Base-by-base conservation (phyloP, 75 land plant genomes). In the Gnetum montanum region DNA sequence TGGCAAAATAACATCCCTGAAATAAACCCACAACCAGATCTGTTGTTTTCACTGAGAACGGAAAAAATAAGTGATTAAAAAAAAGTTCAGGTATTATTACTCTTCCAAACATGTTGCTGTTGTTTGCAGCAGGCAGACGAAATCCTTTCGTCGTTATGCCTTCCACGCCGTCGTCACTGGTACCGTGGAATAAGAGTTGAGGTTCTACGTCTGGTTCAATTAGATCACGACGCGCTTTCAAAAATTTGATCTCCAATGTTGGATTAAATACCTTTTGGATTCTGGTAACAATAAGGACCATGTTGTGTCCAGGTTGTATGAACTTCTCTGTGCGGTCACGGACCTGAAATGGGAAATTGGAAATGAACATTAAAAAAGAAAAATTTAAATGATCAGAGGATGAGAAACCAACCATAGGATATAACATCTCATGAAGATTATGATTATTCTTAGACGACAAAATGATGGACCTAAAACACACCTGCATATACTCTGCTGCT, bases 1-100 rank as follows among this genome's bases (percentile, higher is more conserved):
- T 59, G 31, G 43, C 63, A 64, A 64, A 64, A 33, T 30, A 59
- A 23, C 62, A 59, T 34, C 63, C 63, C 67, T 64, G 67, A 12
- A 12, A 33, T 12, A 26, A 48, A 25, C 27, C 12, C 50, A 26
- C 6, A 26, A 48, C 13, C 6, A 48, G 29, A 12, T n/a, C n/a
- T n/a, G n/a, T n/a, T n/a, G n/a, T n/a, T n/a, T n/a, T n/a, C n/a
- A n/a, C n/a, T n/a, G n/a, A n/a, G n/a, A n/a, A n/a, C n/a, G n/a
- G n/a, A n/a, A n/a, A n/a, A n/a, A n/a, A n/a, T n/a, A n/a, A n/a
- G n/a, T n/a, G n/a, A n/a, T n/a, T n/a, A n/a, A n/a, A n/a, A n/a
- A n/a, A n/a, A n/a, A n/a, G n/a, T n/a, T n/a, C n/a, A n/a, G n/a
- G n/a, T n/a, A n/a, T n/a, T n/a, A n/a, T n/a, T 49, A 55, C 58